phyloP scores from a whole-genome alignment of 352 stramenopile genomes.

The Proteromonas lacertae region DNA sequence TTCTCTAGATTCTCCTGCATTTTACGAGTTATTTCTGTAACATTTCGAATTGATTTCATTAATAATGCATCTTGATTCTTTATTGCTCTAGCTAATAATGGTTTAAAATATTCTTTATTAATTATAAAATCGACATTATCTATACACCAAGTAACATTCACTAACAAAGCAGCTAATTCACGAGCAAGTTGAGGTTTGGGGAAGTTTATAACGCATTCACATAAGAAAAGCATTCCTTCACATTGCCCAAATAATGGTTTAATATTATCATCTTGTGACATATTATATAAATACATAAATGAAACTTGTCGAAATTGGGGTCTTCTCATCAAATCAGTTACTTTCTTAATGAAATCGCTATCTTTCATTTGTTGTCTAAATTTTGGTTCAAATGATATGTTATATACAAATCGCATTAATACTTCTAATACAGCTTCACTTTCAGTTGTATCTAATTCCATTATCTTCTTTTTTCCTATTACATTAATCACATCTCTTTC shows the following conservation, averaged over 20 bases:
- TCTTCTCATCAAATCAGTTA: constrained; percentile 63
- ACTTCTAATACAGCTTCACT: constrained; percentile 11
- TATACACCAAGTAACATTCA: constrained; percentile 58
- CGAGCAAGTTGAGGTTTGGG: constrained; percentile 49
- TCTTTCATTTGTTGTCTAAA: constrained; percentile 32
- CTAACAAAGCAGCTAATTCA: constrained; percentile 54
- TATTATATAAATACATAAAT: constrained; percentile 58
- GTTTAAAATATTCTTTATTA: constrained; percentile 36
- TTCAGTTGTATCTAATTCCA: constrained; percentile 14
- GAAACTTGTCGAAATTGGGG: constrained; percentile 36
- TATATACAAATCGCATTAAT: constrained; percentile 40
- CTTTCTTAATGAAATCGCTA: constrained; percentile 44
- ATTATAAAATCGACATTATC: constrained; percentile 55
- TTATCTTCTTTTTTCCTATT: no score
- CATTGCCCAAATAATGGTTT: constrained; percentile 73
- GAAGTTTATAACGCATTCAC: constrained; percentile 69
- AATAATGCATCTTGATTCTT: constrained; percentile 42
- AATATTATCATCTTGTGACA: constrained; percentile 65
- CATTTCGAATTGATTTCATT: constrained; percentile 40
- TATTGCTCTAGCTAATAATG: constrained; percentile 37
- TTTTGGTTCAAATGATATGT: constrained; percentile 53
- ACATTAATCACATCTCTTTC: constrained; percentile 20
- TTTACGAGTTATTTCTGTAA: constrained; percentile 4
- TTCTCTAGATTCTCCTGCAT: not conserved
- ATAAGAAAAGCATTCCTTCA: constrained; percentile 57